Base-by-base conservation (phyloP, 2,329 filamentous ascomycete genomes). In the Lecanicillium sp. region DNA sequence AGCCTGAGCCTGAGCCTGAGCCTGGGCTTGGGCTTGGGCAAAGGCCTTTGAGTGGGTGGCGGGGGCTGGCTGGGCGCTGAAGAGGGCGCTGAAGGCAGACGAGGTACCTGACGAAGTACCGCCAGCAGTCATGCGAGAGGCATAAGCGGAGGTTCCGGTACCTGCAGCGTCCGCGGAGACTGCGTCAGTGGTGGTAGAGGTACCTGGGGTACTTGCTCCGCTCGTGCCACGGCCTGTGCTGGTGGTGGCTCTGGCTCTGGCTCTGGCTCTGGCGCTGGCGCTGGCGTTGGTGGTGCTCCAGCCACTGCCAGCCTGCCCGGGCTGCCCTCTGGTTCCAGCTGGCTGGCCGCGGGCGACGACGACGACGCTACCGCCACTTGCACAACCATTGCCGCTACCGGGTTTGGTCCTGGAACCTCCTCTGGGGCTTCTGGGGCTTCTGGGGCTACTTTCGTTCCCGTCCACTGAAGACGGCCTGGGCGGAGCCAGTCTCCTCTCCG, bases 361-460 rank as follows among this genome's bases (percentile, higher is more conserved):
- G 27, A 30, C 27, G 23, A 19, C 7, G n/a, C 17, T 15, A 10
- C 7, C n/a, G 15, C 9, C n/a, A 35, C 6, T 35, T 5, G 11
- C 37, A 21, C 39, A 36, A 21, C 37, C 37, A 36, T 48, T 38
- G 46, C 46, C 26, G 32, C 46, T 37, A 32, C 32, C 38, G 32
- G 46, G 38, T 24, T n/a, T 17, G 39, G 32, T 29, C 27, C 27
- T 29, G 27, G 27, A 14, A 29, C 8, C 27, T 8, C 8, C 14
- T 8, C 8, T 29, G 27, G 27, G 7, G 27, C 8, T 29, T 8
- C 8, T 29, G 27, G 27, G 7, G 27, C 8, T 29, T 8, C 8
- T 29, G 27, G 27, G 7, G 27, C 8, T 29, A 14, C 14, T 29
- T 14, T 29, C 14, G 27, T 8, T 29, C 8, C 8, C 27, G 27